Base-by-base conservation (phyloP, 768 basidiomycete species). In the Tylopilus cervinicoccineus region DNA sequence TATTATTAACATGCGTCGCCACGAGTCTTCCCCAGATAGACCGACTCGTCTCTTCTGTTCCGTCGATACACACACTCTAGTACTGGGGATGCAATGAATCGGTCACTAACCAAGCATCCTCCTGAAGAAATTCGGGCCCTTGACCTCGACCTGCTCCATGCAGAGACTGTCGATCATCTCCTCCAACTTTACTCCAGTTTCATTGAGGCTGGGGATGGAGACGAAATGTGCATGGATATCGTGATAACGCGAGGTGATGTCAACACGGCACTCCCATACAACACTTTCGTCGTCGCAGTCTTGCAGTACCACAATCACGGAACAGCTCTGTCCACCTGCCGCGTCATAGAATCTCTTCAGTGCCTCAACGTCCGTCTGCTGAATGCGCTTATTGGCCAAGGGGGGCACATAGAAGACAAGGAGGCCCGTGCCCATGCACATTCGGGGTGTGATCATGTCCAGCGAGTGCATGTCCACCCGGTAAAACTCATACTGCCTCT, bases 271-370 rank as follows among this genome's bases (percentile, higher is more conserved):
- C 5, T 0, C 5, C 8, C 10, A 16, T 9, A 8, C 27, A 9
- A 32, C 17, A 23, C 13, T 13, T 0, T 34, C 31, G 9, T 34
- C 33, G 2, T 23, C 4, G 14, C 45, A 50, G 12, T 26, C 45
- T 13, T 27, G 49, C 4, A 50, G 5, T 3, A 47, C 38, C 20
- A 50, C 49, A 32, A 50, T 39, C 32, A 47, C 2, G n/a, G 49
- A 45, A 28, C 45, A 24, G 2, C 14, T 27, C 3, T 36, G 8
- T 2, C 32, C 45, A 16, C n/a, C 22, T 1, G 27, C 49, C 12
- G 10, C 7, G 29, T 38, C 19, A 6, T 47, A 29, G 17, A 47
- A 47, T 2, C 1, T 13, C 45, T 23, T 32, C 27, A 51, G 39
- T 5, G 13, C 14, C 3, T 28, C 32, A 12, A 48, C 5, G 12